phyloP scores from a whole-genome alignment of 2,329 filamentous ascomycete species.

The Aspergillus terreus region DNA sequence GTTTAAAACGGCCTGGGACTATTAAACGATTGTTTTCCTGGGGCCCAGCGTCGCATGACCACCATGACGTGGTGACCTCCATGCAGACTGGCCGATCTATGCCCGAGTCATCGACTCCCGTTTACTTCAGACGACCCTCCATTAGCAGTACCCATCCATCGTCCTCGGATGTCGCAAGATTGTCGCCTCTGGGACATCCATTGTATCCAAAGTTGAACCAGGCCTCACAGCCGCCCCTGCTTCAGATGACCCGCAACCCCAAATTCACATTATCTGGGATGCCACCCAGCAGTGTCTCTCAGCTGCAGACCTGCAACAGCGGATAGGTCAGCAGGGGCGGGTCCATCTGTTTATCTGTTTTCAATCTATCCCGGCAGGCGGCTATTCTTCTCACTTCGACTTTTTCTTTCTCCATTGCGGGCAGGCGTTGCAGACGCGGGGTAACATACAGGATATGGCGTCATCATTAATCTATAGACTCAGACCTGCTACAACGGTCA shows the following conservation, averaged over 20 bases:
- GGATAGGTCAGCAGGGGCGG: neutral
- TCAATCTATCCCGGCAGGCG: too few species aligned
- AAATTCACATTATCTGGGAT: neutral
- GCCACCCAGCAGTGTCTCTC: neutral
- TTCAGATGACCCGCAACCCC: constrained; percentile 15
- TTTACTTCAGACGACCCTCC: constrained; percentile 6
- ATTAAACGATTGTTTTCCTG: neutral
- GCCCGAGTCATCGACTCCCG: neutral
- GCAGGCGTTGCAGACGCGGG: too few species aligned
- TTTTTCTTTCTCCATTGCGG: too few species aligned
- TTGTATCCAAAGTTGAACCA: constrained; percentile 10
- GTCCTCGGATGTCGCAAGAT: neutral
- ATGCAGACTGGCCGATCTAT: neutral
- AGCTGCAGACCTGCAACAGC: neutral
- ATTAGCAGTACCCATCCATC: neutral
- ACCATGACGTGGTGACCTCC: neutral
- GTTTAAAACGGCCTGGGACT: neutral
- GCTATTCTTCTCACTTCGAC: too few species aligned
- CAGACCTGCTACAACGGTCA: too few species aligned
- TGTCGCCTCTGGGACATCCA: neutral
- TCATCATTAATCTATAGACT: too few species aligned
- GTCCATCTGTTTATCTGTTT: too few species aligned
- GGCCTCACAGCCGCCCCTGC: constrained; percentile 5
- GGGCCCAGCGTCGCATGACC: neutral
- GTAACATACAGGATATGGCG: too few species aligned